phyloP scores from a whole-genome alignment of 768 basidiomycete genomes.

The Cyclocybe cylindracea region DNA sequence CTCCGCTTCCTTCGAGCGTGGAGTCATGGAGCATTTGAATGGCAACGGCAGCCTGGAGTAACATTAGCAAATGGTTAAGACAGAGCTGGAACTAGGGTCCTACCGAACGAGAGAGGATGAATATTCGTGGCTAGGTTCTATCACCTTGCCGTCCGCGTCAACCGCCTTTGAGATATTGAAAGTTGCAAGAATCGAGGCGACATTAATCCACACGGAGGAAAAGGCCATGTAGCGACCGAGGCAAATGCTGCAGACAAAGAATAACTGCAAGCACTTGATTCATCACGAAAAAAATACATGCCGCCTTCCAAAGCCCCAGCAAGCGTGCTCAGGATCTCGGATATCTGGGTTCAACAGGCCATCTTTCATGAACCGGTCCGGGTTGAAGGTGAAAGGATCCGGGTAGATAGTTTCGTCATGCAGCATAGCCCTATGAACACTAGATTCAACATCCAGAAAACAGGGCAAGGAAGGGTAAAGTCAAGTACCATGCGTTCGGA shows the following conservation, averaged over 20 bases:
- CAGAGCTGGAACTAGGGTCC: neutral
- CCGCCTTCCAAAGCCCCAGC: conserved; percentile 36
- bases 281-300: neutral
- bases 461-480: conserved; percentile 9
- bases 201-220: conserved; percentile 19
- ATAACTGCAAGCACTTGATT: neutral
- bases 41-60: conserved; percentile 6
- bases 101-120: conserved; percentile 17
- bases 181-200: conserved; percentile 23
- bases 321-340: conserved; percentile 24
- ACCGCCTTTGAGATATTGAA: conserved; percentile 23
- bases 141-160: conserved; percentile 14
- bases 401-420: conserved; percentile 39
- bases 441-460: neutral
- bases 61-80: neutral
- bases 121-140: conserved; percentile 17
- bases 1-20: conserved; percentile 9
- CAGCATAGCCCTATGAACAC: conserved; percentile 37
- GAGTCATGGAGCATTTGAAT: conserved; percentile 13
- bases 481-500: conserved; percentile 33
- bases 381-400: conserved; percentile 40
- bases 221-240: conserved; percentile 23
- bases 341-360: conserved; percentile 24
- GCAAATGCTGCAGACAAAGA: conserved; percentile 14
- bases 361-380: conserved; percentile 38